Evolutionary conservation across 306 rosid species (phyloP), one percentile per base, ranked within the genome.

Genomic region (Quercus ilex): DNA sequence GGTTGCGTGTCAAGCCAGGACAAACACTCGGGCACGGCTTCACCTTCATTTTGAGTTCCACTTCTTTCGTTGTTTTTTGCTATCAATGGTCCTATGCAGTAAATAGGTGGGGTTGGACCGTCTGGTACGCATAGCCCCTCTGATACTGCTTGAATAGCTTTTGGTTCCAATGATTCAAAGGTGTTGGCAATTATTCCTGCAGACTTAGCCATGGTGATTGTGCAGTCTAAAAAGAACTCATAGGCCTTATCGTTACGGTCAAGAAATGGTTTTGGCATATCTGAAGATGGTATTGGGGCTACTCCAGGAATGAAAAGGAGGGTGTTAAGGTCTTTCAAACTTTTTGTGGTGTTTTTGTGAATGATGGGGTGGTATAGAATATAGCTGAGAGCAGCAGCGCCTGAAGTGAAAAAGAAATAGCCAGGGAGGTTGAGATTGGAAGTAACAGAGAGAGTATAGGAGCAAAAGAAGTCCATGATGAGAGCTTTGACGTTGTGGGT

Each of bases 1-100:
- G 96, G 90, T 15, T 91, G 96, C 9, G 76, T 43, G 53, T 89
- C 82, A 4, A 91, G 81, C 96, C 93, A 89, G 4, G 33, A 74
- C 72, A 89, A 23, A 26, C 90, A 89, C 58, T 80, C 87, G 0
- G n/a, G 41, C n/a, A 46, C 77, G 1, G 18, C 65, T 5, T 6
- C 74, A n/a, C 26, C 31, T 7, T 60, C 60, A 38, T 38, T 7
- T 1, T 38, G 43, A 5, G 26, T 25, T 25, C 69, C 75, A 4
- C 31, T 28, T n/a, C 35, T 67, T 20, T 70, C 57, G 3, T 35
- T 28, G 0, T 35, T 25, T 3, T 49, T 5, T 1, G 80, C 49
- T 20, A 79, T 83, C 67, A 91, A 4, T 0, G 91, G 96, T 17
- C 93, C 91, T 0, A 89, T 49, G 28, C 84, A 81, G 4, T 74